Evolutionary conservation across 345 rosid genomes (phyloP), one percentile per base, ranked within the genome.

Genomic region (Cochlearia excelsa): DNA sequence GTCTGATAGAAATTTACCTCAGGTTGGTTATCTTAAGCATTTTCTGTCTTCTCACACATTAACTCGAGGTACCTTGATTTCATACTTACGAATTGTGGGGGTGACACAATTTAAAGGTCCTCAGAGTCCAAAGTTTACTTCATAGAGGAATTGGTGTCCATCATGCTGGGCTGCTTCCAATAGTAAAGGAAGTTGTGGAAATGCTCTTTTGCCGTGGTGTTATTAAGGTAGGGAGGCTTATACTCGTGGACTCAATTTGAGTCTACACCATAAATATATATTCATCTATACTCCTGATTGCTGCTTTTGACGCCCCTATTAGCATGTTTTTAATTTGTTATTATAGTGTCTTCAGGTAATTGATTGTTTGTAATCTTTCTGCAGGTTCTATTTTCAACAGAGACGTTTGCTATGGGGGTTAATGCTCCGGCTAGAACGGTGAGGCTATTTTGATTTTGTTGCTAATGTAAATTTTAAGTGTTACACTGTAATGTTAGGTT

Each of bases 381-480:
- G 33, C 66, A 92, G 99, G 87, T 92, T 47, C 73, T 92, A 63
- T 92, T 92, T 79, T 89, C 99, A 65, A 92, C 99, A 1, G 99
- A 92, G 81, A 92, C 97, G 71, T 92, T 92, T 77, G 97, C 99
- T 28, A 92, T 92, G 99, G 99, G 99, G 57, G 99, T 92, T 44
- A 92, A 92, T 70, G 99, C 99, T 71, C 99, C 99, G 2, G 99
- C 99, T 26, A 83, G 99, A 80, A 92, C 97, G 69, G 99, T 86
- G 65, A 80, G 93, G 74, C 48, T 46, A 38, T 40, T 51, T 34
- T 51, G 10, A 40, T 30, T 51, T 51, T 49, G n/a, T 70, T 56
- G 11, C 54, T 26, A 1, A 47, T 48, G 39, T 47, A 9, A n/a
- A 63, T 44, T 10, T 44, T 10, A 7, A 30, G 37, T 57, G 50